Evolutionary conservation across 176 grass and related monocot genomes (phyloP), one percentile per base, ranked within the genome.

Genomic region (Ensete ventricosum): DNA sequence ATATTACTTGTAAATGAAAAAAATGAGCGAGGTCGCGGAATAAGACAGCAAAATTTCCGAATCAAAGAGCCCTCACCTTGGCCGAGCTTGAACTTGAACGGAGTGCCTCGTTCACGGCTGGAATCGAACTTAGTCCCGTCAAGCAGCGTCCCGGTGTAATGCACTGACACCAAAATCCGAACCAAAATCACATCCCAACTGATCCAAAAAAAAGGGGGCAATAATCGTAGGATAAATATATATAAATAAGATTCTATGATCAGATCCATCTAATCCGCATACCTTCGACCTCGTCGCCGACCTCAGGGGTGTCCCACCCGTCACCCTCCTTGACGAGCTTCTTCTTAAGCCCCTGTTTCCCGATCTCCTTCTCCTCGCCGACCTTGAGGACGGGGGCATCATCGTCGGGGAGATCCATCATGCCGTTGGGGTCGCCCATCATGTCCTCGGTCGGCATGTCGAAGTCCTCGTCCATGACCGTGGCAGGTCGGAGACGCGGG

Each of bases 241-340:
- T 20, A 10, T 10, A 19, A 34, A 11, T 16, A 11, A n/a, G 23
- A 54, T 9, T 21, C 13, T 75, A 23, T 13, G 13, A 57, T 51
- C 54, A 81, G 63, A 21, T 73, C 14, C 0, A 17, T 25, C 24
- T 69, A 69, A 60, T 34, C 23, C 52, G 26, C 8, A 24, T 78
- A 96, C 92, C 92, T 92, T 96, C 92, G 12, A 96, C 92, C 84
- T 96, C 92, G 76, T 96, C 92, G 80, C 92, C 92, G 77, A 89
- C 83, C 85, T 96, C 92, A 62, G 92, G 89, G 10, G 62, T 80
- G 19, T 92, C 92, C 92, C 92, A 92, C 9, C 87, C 87, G 50
- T 92, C 86, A 1, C 92, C 89, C 68, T 86, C 92, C 81, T 92
- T 96, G 50, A 96, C 75, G 62, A 96, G 89, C 85, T 88, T 96